phyloP scores from a whole-genome alignment of 192 early-diverging fungal species.

The Coemansia biformis region DNA sequence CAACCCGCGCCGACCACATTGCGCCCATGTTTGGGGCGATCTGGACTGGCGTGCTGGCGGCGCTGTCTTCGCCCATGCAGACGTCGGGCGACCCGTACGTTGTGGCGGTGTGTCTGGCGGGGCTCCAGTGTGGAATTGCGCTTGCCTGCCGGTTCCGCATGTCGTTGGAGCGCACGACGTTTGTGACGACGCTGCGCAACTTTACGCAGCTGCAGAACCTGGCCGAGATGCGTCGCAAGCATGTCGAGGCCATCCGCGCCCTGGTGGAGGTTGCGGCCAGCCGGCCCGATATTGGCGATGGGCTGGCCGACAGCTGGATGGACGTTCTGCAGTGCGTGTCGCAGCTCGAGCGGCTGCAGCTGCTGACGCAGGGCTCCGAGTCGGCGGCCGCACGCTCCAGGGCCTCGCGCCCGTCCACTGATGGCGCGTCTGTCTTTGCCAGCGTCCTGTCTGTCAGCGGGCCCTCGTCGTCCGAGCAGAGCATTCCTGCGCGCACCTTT shows the following conservation, averaged over 20 bases:
- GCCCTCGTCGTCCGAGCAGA: conserved; percentile 6
- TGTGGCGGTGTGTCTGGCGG: conserved; percentile 66
- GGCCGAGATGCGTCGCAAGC: conserved; percentile 82
- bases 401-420: conserved; percentile 8
- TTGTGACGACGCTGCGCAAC: conserved; percentile 84
- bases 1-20: conserved; percentile 81
- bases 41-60: conserved; percentile 84
- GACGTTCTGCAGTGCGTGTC: conserved; percentile 80
- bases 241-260: conserved; percentile 84
- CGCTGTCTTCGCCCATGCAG: conserved; percentile 77
- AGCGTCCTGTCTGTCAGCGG: conserved; percentile 17
- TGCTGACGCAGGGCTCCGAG: conserved; percentile 49
- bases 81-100: conserved; percentile 71
- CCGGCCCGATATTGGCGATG: conserved; percentile 55
- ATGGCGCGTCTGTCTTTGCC: conserved; percentile 14
- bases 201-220: conserved; percentile 82
- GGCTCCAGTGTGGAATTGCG: conserved; percentile 75
- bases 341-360: conserved; percentile 82
- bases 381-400: conserved; percentile 2
- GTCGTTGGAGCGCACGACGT: conserved; percentile 85
- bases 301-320: conserved; percentile 66
- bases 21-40: conserved; percentile 86
- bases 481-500: conserved; percentile 51
- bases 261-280: conserved; percentile 71
- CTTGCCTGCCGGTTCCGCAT: conserved; percentile 79